Base-by-base conservation (phyloP, 768 basidiomycete genomes). In the Pleurotus sapidus region DNA sequence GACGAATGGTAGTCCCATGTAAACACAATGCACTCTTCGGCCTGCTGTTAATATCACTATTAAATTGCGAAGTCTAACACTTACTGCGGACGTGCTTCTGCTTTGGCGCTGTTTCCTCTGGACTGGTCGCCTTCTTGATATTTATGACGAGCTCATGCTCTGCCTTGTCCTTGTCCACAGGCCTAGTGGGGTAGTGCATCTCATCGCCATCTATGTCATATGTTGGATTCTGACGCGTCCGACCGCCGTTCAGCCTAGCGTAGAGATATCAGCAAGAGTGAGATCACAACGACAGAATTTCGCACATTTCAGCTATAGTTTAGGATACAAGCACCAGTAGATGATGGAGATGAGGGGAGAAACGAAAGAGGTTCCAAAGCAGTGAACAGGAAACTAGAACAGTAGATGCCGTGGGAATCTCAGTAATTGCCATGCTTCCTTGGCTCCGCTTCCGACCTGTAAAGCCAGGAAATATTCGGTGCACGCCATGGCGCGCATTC, bases 1-100 rank as follows among this genome's bases (percentile, higher is more conserved):
- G 95, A 98, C 17, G 95, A 91, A 66, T 98, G 95, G 67, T 98
- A 98, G 72, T 99, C 97, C 95, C 95, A 98, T 5, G 97, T 98
- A 72, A 95, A 99, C 23, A 98, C 93, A 69, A 99, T 98, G 66
- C 91, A 93, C 77, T 98, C 96, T 98, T 70, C 8, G 60, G 53
- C 54, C 43, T 30, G 57, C 62, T 50, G 50, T 54, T 37, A 42
- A 49, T 42, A 39, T 24, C 24, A 49, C 46, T 39, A 57, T 45
- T 56, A 27, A 23, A 60, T 4, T 15, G 49, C 47, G 46, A 55
- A 34, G 30, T 34, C 30, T 42, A 46, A 54, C 43, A 80, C 89
- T 70, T 74, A 98, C 96, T 98, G 70, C 97, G 86, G 65, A 99
- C 97, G 69, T 99, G 97, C 70, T 99, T 99, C 82, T 98, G 95